Evolutionary conservation across 768 basidiomycete genomes (phyloP).

Genomic region (Lactarius tabidus): DNA sequence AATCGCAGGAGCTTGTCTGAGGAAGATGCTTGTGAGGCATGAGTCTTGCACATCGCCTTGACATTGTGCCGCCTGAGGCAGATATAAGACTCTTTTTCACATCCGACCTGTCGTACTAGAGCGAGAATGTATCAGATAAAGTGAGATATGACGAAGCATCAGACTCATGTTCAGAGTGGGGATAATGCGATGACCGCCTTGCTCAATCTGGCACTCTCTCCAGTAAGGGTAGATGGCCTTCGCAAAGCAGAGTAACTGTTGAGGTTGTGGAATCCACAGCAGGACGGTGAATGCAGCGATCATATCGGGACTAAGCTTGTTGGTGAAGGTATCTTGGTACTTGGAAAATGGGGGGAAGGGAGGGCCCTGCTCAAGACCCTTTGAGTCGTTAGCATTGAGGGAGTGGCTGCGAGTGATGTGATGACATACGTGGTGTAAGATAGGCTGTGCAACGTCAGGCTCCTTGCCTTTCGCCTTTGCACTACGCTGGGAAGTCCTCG

Average conservation of each 20-base stretch:
- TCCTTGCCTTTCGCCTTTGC: too few species aligned
- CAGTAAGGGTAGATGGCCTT: conserved; percentile 82
- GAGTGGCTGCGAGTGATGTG: background rate
- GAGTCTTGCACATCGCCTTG: conserved; percentile 91
- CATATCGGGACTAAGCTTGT: conserved; percentile 51
- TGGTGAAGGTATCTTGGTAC: conserved; percentile 65
- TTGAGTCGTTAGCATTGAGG: conserved; percentile 15
- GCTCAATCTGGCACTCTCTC: conserved; percentile 76
- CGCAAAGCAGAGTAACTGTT: conserved; percentile 62
- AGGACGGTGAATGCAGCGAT: conserved; percentile 72
- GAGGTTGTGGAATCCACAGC: conserved; percentile 60
- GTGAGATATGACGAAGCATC: background rate
- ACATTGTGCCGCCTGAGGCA: conserved; percentile 95
- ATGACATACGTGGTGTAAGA: conserved; percentile 77
- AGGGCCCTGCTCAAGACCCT: conserved; percentile 65
- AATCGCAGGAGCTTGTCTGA: conserved; percentile 86
- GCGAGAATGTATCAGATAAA: conserved; percentile 10
- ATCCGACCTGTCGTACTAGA: conserved; percentile 83
- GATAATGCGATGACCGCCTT: conserved; percentile 80
- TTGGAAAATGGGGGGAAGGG: conserved; percentile 68
- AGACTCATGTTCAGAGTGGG: conserved; percentile 78
- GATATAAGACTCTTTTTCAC: conserved; percentile 90
- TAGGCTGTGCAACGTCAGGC: conserved; percentile 47
- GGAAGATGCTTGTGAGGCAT: conserved; percentile 83
- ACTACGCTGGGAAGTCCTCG: too few species aligned